Percentiles rank a stretch among this genome's conserved stretches.
Evolutionary conservation across 495 filamentous ascomycete species (phyloP).

Genomic region (Saxispiralis lemnorum): DNA sequence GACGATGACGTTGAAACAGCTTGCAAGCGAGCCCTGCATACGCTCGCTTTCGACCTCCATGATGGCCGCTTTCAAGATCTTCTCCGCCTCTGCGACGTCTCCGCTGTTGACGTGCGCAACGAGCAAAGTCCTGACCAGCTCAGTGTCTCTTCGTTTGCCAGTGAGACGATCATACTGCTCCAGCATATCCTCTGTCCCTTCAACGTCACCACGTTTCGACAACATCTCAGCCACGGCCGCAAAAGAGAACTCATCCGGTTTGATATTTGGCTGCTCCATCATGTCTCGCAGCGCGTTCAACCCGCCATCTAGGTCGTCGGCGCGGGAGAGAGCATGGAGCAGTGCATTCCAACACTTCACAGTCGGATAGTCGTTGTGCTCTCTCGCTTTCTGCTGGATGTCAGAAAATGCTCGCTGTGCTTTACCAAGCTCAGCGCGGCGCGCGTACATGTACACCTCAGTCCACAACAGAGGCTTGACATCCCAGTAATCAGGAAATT

Average conservation of each 20-base stretch:
- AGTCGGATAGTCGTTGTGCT: slow-evolving; percentile 37
- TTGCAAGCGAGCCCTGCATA: slow-evolving; percentile 22
- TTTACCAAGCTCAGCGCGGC: slow-evolving; percentile 39
- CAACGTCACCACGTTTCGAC: slow-evolving; percentile 56
- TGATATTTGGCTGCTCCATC: slow-evolving; percentile 22
- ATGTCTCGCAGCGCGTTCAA: slow-evolving; percentile 42
- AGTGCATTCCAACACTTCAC: slow-evolving; percentile 55
- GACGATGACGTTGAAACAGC: slow-evolving; percentile 67
- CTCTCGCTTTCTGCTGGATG: slow-evolving; percentile 27
- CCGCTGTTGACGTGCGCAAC: slow-evolving; percentile 41
- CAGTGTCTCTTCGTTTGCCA: slow-evolving; percentile 26
- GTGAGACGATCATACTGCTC: slow-evolving; percentile 21
- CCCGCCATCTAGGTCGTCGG: slow-evolving; percentile 45
- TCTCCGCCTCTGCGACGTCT: slow-evolving; percentile 16
- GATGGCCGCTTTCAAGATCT: slow-evolving; percentile 24
- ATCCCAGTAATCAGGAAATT: slow-evolving; percentile 19
- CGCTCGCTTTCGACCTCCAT: background rate
- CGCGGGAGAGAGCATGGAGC: slow-evolving; percentile 49
- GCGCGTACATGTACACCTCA: slow-evolving; percentile 49
- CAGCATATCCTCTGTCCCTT: slow-evolving; percentile 45
- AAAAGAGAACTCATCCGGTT: slow-evolving; percentile 45
- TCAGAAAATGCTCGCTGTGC: slow-evolving; percentile 39
- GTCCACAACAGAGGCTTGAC: slow-evolving; percentile 22
- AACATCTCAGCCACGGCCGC: slow-evolving; percentile 54
- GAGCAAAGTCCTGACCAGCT: slow-evolving; percentile 48